Evolutionary conservation across 345 rosid genomes (phyloP).

Genomic region (Salix arbutifolia): DNA sequence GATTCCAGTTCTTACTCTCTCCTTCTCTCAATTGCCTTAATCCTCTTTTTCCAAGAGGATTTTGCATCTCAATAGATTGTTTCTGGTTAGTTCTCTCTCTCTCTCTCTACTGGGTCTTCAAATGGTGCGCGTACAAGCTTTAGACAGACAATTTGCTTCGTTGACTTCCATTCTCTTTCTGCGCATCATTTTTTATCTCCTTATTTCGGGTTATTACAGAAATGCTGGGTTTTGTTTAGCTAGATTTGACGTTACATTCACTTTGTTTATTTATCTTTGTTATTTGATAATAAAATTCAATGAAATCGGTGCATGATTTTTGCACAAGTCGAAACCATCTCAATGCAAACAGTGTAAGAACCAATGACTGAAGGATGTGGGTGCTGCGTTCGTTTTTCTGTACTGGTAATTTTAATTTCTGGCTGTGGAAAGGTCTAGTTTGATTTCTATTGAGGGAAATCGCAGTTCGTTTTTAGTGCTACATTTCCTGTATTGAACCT

Average conservation of each 20-base stretch:
- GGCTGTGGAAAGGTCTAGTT: neutral
- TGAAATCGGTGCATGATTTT: too few species aligned
- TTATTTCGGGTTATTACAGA: too few species aligned
- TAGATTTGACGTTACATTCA: too few species aligned
- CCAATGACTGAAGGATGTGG: neutral
- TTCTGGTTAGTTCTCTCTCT: neutral
- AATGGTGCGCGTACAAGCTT: neutral
- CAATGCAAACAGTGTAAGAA: too few species aligned
- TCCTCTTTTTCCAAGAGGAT: neutral
- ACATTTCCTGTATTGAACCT: neutral
- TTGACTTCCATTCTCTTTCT: neutral
- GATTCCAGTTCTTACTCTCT: neutral
- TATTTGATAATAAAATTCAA: too few species aligned
- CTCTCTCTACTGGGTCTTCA: neutral
- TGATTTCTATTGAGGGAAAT: neutral
- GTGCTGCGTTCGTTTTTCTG: neutral
- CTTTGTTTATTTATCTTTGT: too few species aligned
- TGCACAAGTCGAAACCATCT: too few species aligned
- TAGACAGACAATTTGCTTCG: neutral
- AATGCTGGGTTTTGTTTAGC: too few species aligned
- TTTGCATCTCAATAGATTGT: neutral
- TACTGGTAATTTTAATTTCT: neutral
- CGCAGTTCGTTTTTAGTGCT: neutral
- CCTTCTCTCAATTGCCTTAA: neutral
- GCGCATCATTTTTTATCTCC: too few species aligned